Evolutionary conservation across 108 stramenopile species (phyloP).

Genomic region (Skeletonema grethae): DNA sequence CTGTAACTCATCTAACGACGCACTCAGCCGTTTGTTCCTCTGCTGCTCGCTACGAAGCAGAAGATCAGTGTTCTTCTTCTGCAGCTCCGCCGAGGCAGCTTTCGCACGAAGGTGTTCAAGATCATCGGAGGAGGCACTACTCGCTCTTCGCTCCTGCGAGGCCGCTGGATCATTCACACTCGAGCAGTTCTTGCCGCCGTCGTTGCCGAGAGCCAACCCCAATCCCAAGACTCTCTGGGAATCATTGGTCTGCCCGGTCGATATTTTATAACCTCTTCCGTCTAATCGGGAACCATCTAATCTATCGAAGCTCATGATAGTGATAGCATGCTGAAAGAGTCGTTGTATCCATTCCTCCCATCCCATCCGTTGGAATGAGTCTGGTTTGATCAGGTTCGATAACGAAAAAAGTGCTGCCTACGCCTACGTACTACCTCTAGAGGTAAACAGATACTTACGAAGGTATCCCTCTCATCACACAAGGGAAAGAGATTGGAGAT

Average conservation of each 20-base stretch:
- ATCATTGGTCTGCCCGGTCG: background rate
- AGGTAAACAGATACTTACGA: too few species aligned
- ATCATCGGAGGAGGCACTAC: background rate
- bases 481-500: too few species aligned
- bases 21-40: background rate
- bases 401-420: too few species aligned
- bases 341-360: too few species aligned
- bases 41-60: conserved; percentile 4
- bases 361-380: too few species aligned
- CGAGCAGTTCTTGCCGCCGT: too few species aligned
- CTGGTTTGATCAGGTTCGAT: too few species aligned
- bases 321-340: background rate
- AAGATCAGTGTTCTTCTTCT: background rate
- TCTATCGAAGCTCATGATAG: background rate
- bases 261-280: background rate
- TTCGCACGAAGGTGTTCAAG: background rate
- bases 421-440: too few species aligned
- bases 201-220: too few species aligned
- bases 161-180: too few species aligned
- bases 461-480: too few species aligned
- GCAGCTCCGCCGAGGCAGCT: background rate
- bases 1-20: background rate
- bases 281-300: background rate
- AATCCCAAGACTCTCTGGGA: background rate
- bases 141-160: background rate